Evolutionary conservation across 495 filamentous ascomycete genomes (phyloP), one percentile per base, ranked within the genome.

Genomic region (Hypoxylon lienhwacheense): DNA sequence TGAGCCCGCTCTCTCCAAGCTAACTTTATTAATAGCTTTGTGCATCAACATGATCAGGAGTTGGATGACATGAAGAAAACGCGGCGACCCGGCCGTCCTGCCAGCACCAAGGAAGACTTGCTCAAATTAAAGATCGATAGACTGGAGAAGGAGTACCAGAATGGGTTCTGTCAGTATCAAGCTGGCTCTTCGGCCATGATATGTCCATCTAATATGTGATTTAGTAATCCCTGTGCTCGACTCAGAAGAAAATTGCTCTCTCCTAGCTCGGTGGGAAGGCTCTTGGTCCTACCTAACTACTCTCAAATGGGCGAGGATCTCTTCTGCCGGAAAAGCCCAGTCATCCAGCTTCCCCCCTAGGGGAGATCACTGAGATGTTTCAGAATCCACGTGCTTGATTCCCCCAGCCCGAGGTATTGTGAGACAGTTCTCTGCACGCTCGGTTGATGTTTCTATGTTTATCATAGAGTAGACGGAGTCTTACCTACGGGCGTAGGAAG

Each of bases 71-170:
- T 93, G 46, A 85, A 91, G 67, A 83, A 83, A 56, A 80, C 87
- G 36, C 85, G 91, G 8, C 81, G 95, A 16, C 79, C 88, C 29
- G 92, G 95, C 11, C 82, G 93, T 21, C 90, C 95, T 16, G 74
- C 91, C 3, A 88, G 81, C 61, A 80, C 83, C 21, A 81, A 82
- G 44, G 90, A 96, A 63, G 88, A 91, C 66, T 70, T 87, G 3
- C 71, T 97, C 17, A 81, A 78, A 55, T 83, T 91, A 61, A 81
- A 83, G 36, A 83, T 87, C 36, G 76, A 77, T 14, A 72, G 71
- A 14, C 89, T 97, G 57, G 73, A 86, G 59, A 86, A 86, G 64
- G 93, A 98, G 72, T 87, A 89, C 56, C 77, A 82, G 36, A 87
- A 85, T 20, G 93, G 93, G 0, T 95, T 95, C 63, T 89, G 82